These are phyloP conservation scores for Triticum dicoccoides DNA, from an alignment of 176 grass and related monocot species.

Conservation along the genomic window DNA sequence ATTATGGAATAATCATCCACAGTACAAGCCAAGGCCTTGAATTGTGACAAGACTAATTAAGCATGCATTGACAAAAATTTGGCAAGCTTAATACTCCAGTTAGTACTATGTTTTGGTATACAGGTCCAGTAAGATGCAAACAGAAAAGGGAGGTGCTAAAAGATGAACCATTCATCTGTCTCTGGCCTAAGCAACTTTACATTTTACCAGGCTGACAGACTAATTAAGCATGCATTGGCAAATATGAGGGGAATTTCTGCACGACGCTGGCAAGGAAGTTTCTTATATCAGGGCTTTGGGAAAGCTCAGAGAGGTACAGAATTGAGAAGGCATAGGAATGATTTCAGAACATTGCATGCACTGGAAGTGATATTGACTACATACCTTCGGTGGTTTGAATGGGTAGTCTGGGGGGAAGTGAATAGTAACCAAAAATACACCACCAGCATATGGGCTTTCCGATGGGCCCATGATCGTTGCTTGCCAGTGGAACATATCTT, in stretches of 20 bases:
- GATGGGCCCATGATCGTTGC: constrained; percentile 56
- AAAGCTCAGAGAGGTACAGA: neutral
- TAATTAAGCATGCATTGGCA: neutral
- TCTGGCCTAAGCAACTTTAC: neutral
- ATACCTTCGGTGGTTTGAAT: constrained; percentile 60
- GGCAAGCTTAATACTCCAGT: too few species aligned
- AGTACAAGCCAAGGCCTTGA: neutral
- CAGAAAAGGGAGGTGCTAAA: neutral
- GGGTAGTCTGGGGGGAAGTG: constrained; percentile 63
- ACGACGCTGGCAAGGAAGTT: neutral
- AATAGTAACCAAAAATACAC: constrained; percentile 53
- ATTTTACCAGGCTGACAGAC: neutral
- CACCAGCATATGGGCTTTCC: constrained; percentile 54
- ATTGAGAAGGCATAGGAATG: neutral
- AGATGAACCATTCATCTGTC: neutral
- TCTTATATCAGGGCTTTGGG: neutral
- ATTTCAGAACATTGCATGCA: neutral
- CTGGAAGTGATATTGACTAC: too few species aligned
- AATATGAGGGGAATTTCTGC: neutral
- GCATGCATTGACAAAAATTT: too few species aligned
- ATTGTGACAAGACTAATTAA: neutral
- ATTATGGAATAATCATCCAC: neutral
- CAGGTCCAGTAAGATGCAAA: neutral
- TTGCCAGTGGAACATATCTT: constrained; percentile 63
- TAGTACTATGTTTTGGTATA: neutral